Percentiles rank a stretch among this genome's conserved stretches.
These are phyloP conservation scores for Kwoniella bestiolae DNA, from an alignment of 768 basidiomycete genomes.

Conservation along the genomic window DNA sequence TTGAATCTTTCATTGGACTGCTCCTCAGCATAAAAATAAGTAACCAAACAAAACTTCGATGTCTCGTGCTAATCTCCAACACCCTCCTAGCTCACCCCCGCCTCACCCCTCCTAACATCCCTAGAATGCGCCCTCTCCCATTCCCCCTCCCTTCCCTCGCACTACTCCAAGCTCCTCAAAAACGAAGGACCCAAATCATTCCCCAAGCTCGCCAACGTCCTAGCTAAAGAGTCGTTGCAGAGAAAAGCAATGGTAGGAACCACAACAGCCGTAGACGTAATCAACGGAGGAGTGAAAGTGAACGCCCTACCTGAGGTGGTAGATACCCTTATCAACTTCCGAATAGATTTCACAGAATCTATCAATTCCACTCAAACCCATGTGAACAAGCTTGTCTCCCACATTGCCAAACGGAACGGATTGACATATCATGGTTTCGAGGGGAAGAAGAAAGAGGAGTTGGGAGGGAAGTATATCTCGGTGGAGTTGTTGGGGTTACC, in stretches of 20 bases:
- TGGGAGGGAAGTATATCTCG: constrained; percentile 34
- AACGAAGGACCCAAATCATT: constrained; percentile 33
- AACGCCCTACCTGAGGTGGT: constrained; percentile 53
- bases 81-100: constrained; percentile 38
- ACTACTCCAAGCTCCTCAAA: constrained; percentile 38
- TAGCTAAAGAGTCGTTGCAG: constrained; percentile 17
- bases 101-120: constrained; percentile 46
- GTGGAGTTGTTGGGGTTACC: constrained; percentile 46
- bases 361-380: constrained; percentile 42
- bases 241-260: constrained; percentile 46
- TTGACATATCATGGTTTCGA: constrained; percentile 33
- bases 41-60: too few relatives aligned
- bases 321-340: constrained; percentile 48
- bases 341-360: constrained; percentile 52
- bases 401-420: constrained; percentile 38
- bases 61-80: too few relatives aligned
- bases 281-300: constrained; percentile 54
- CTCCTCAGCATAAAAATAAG: too few relatives aligned
- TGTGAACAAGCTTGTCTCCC: constrained; percentile 28
- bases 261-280: constrained; percentile 53
- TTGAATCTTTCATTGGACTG: too few relatives aligned
- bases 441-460: constrained; percentile 16
- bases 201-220: constrained; percentile 37
- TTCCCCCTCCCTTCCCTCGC: constrained; percentile 43
- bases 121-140: constrained; percentile 46